Evolutionary conservation across 2,329 filamentous ascomycete genomes (phyloP), one percentile per base, ranked within the genome.

Genomic region (Leptographium procerum): DNA sequence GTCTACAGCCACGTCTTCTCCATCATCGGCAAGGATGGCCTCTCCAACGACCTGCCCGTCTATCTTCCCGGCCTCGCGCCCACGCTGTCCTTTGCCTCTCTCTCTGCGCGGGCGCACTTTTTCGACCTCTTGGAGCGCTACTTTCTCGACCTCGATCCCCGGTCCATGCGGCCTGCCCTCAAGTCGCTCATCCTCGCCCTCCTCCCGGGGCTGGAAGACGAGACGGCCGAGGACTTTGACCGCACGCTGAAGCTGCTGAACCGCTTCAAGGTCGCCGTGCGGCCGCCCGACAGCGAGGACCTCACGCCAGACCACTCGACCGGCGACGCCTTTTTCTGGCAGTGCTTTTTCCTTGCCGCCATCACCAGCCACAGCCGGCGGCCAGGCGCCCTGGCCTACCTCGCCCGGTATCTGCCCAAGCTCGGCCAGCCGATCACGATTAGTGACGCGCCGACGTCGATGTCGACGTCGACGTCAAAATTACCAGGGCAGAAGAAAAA

Each of bases 151-250:
- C 71, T 96, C 36, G 81, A 91, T 62, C 77, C 85, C 34, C 77
- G 79, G 59, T 81, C 87, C 8, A 77, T 99, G 52, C 83, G 92
- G 19, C 91, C 94, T 4, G 91, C 92, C 1, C 80, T 97, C 72
- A 96, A 96, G 71, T 88, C 91, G 9, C 83, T 97, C 16, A 85
- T 97, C 61, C 75, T 99, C 24, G 87, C 89, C n/a, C 76, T 99
- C 33, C 76, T 99, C 3, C 94, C 94, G 0, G 94, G 91, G 0
- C 73, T 99, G 3, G 94, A 99, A 70, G 94, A 99, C 64, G 94
- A 97, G 70, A 95, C 90, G 10, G 95, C 91, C 64, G 94, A 99
- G 69, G 95, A 99, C 69, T 99, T 97, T 70, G 92, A 97, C 62
- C 82, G 88, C 57, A 95, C 91, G 1, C 70, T 96, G 58, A 82